Evolutionary conservation across 129 eudicot species (phyloP), one percentile per base, ranked within the genome.

Genomic region (Sambucus nigra): DNA sequence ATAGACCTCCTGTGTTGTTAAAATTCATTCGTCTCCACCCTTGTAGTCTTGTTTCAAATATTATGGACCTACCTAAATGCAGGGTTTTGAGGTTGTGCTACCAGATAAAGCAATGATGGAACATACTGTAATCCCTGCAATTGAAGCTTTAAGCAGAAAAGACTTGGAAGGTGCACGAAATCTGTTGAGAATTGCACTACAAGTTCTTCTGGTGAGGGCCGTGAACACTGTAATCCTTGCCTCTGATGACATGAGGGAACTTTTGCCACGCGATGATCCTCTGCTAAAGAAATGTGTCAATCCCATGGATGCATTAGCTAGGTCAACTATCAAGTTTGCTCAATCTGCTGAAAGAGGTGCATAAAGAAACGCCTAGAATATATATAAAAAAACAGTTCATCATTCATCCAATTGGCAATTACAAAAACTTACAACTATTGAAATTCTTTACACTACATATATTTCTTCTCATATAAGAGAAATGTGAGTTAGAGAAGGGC

Each of bases 101-200:
- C 88, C 83, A 31, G 94, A 87, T 53, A 82, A 80, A 72, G 93
- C 94, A 49, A 80, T 87, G 1, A 70, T 78, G 66, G 88, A 88
- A 65, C 87, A 80, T 53, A 75, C 71, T 0, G 57, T 88, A 28
- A 61, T 63, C 39, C 92, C 94, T 35, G 81, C 78, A 18, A 65
- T 72, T 23, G 84, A 88, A 57, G 94, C 97, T 21, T 31, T 80
- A 61, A 65, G 47, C 44, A 63, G 76, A 66, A 72, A 72, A 56
- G 89, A 83, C 70, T 64, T 67, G 39, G 83, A 82, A 76, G 96
- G 94, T 17, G 94, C 96, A 54, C 68, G 51, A 45, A 88, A 81
- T 49, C 71, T 84, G 63, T 68, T 80, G 47, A 82, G 85, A 73
- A 73, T 88, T 40, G 80, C 87, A 22, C 51, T 75, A 35, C 91